Conservation (phyloP, 2,329 filamentous ascomycete genomes). For the Incumbomyces lentus region DNA sequence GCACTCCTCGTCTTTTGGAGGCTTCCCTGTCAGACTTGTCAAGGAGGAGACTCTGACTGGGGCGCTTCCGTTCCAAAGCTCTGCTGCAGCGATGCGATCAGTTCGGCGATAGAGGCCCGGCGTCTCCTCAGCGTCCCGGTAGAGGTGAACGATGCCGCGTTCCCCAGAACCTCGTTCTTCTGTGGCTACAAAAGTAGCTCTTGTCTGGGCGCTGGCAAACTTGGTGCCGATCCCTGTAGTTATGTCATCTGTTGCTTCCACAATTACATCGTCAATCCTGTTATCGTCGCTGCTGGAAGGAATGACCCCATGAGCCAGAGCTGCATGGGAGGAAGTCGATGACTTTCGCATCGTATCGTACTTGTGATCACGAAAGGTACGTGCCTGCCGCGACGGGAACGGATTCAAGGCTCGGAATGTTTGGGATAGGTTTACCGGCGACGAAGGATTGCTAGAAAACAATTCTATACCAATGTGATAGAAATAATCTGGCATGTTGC, state of each 20-base stretch:
- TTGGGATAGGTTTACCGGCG: slow-evolving; percentile 7
- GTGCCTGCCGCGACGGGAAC: slow-evolving; percentile 9
- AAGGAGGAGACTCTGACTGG: slow-evolving; percentile 11
- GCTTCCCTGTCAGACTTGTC: slow-evolving; percentile 7
- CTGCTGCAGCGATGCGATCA: slow-evolving; percentile 18
- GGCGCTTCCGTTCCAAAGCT: slow-evolving; percentile 16
- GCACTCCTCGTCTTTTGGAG: slow-evolving; percentile 51
- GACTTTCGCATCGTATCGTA: slow-evolving; percentile 9
- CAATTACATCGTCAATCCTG: slow-evolving; percentile 67
- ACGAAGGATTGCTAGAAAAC: slow-evolving; percentile 29
- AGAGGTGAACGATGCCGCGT: slow-evolving; percentile 90
- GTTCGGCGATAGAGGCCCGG: slow-evolving; percentile 47
- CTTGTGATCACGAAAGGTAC: slow-evolving; percentile 3
- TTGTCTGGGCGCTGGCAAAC: slow-evolving; percentile 63
- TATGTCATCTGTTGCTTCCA: slow-evolving; percentile 64
- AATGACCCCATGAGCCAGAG: slow-evolving; percentile 18
- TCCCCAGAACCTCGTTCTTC: slow-evolving; percentile 55
- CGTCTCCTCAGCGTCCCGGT: slow-evolving; percentile 72
- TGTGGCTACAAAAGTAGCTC: slow-evolving; percentile 64
- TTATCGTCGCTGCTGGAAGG: slow-evolving; percentile 47
- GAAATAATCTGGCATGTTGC: slow-evolving; percentile 51
- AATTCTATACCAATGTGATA: slow-evolving; percentile 54
- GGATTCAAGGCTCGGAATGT: slow-evolving; percentile 18
- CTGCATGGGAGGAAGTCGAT: slow-evolving; percentile 2
- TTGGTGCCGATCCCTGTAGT: slow-evolving; percentile 41